phyloP scores from a whole-genome alignment of 805 yeast species.

The Ogataea naganishii region DNA sequence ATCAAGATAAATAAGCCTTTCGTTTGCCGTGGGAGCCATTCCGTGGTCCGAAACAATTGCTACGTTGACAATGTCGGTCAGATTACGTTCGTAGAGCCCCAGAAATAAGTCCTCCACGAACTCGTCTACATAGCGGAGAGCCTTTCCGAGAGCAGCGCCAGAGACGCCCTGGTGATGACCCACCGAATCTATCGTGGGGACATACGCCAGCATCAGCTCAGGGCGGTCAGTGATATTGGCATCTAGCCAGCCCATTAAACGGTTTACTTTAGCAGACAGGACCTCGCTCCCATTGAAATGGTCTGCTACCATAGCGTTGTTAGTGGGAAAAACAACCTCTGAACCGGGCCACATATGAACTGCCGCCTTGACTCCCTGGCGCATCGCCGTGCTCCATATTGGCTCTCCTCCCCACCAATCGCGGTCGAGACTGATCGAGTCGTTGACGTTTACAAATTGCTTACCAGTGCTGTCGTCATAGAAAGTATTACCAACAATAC shows the following conservation, averaged over 20 bases:
- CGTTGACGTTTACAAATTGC: constrained; percentile 58
- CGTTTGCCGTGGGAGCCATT: constrained; percentile 78
- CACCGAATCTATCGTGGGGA: constrained; percentile 71
- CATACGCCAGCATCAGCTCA: constrained; percentile 66
- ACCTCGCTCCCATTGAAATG: constrained; percentile 57
- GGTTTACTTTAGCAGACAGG: constrained; percentile 44
- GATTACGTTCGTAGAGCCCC: constrained; percentile 44
- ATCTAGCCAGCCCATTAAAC: constrained; percentile 65
- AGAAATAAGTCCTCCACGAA: constrained; percentile 42
- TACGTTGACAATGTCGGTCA: constrained; percentile 60
- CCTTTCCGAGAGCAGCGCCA: constrained; percentile 47
- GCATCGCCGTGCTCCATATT: constrained; percentile 68
- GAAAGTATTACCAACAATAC: constrained; percentile 78
- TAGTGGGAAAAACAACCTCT: constrained; percentile 49
- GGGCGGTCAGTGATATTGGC: constrained; percentile 48
- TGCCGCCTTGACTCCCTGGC: constrained; percentile 54
- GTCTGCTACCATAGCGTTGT: constrained; percentile 48
- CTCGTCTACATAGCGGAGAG: constrained; percentile 55
- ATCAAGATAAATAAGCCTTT: constrained; percentile 62
- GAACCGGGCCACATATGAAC: constrained; percentile 98
- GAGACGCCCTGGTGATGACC: constrained; percentile 69
- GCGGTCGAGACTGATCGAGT: constrained; percentile 40
- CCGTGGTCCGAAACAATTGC: constrained; percentile 87
- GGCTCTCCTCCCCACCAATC: constrained; percentile 91
- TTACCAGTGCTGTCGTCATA: constrained; percentile 48